Evolutionary conservation across 2,329 filamentous ascomycete species (phyloP), one percentile per base, ranked within the genome.

Genomic region (Aulographum hederae): DNA sequence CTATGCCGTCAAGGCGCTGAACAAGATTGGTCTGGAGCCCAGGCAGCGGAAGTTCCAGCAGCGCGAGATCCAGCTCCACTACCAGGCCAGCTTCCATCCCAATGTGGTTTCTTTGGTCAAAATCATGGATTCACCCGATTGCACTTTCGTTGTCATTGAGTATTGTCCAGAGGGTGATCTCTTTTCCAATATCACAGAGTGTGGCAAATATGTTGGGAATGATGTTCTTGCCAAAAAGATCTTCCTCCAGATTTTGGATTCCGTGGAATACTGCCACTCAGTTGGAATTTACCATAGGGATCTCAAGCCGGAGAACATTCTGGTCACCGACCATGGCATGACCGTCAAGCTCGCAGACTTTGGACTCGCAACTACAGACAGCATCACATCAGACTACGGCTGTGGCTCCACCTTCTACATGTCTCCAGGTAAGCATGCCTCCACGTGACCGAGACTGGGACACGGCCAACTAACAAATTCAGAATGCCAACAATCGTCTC

Each of bases 401-500:
- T 98, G 89, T 53, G 89, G 89, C 40, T 95, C 89, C 19, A 95
- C 86, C 11, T 95, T 95, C 49, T 98, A 98, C 61, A 98, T 95
- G 89, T 93, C 84, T 50, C 89, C 89, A 70, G 86, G 86, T 94
- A 78, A 54, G 70, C 61, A 26, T 30, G 10, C 27, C 12, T 31
- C 5, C 4, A 4, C 6, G 17, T 26, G 5, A 1, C 40, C 41
- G 23, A 12, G 12, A 38, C 35, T 31, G 29, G 13, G 8, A 30
- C 19, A 30, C 26, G 12, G 34, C 19, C 47, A 36, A 35, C 17
- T 31, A 23, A 18, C 26, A 35, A 16, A 17, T 15, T 33, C 56
- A 94, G 89, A 98, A 70, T 98, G 89, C 52, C 73, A 94, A 55
- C 80, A 82, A 45, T 67, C 75, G 35, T 65, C 66, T 57, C 76